Conservation (phyloP, 2,329 filamentous ascomycete genomes). For the Trichoderma afroharzianum region DNA sequence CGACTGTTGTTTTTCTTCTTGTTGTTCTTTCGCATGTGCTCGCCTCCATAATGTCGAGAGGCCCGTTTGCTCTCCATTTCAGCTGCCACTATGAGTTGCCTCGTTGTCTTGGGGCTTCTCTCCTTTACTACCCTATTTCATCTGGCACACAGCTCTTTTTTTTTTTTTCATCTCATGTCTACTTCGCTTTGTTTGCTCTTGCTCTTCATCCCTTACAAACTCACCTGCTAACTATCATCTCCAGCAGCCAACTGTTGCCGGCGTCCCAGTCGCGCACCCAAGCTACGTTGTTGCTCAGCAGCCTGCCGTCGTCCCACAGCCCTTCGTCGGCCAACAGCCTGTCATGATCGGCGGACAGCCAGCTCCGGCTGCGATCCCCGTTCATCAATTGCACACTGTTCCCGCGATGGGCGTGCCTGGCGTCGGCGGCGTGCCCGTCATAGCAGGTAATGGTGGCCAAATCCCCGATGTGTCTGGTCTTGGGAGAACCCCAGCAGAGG, state of each 20-base stretch:
- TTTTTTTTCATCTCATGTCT: neutral
- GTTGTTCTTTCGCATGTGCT: neutral
- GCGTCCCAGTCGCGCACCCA: conserved; percentile 29
- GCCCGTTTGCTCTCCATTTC: neutral
- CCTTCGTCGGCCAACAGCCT: conserved; percentile 30
- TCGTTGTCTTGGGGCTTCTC: neutral
- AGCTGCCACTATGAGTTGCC: neutral
- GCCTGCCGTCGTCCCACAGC: conserved; percentile 31
- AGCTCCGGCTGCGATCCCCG: conserved; percentile 23
- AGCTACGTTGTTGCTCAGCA: conserved; percentile 34
- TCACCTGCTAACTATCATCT: conserved; percentile 18
- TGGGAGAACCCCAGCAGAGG: conserved; percentile 48
- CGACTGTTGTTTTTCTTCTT: neutral
- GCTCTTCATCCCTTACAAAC: neutral
- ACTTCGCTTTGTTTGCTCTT: neutral
- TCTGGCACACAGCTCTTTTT: neutral
- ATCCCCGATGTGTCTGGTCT: conserved; percentile 51
- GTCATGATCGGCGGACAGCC: conserved; percentile 33
- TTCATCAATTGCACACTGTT: conserved; percentile 26
- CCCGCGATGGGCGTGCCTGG: conserved; percentile 28
- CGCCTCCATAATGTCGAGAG: neutral
- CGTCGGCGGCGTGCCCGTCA: conserved; percentile 29
- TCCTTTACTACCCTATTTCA: neutral
- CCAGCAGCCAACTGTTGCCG: conserved; percentile 32
- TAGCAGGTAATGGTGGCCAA: conserved; percentile 41